These are phyloP conservation scores for Globisporangium irregulare DNA, from an alignment of 352 stramenopile genomes.

Conservation along the genomic window DNA sequence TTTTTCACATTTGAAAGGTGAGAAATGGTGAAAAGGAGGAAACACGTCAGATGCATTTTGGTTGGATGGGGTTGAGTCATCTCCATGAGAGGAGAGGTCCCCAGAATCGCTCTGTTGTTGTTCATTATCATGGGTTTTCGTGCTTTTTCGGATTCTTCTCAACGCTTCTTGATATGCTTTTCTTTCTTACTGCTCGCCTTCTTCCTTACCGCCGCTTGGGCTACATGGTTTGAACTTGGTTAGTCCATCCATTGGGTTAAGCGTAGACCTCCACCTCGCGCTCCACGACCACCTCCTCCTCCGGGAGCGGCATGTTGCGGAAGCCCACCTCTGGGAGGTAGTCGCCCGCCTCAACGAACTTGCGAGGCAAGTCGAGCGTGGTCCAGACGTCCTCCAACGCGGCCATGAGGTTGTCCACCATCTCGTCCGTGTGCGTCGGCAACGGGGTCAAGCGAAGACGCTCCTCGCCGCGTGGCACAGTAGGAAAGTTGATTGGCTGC, in stretches of 20 bases:
- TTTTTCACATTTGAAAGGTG: not conserved
- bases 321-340: conserved; percentile 82
- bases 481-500: conserved; percentile 92
- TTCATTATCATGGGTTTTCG: conserved; percentile 2
- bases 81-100: not conserved
- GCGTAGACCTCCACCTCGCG: conserved; percentile 36
- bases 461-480: conserved; percentile 86
- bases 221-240: not conserved
- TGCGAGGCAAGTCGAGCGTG: conserved; percentile 71
- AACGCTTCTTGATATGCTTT: conserved; percentile 7
- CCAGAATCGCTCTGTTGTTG: conserved; percentile 6
- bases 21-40: not conserved
- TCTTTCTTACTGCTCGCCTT: not conserved
- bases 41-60: not conserved
- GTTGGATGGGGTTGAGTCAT: not conserved
- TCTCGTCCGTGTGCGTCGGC: conserved; percentile 84
- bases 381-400: conserved; percentile 87
- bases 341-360: conserved; percentile 57
- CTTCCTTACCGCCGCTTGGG: not conserved
- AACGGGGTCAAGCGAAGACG: conserved; percentile 85
- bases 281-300: conserved; percentile 42
- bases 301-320: conserved; percentile 55
- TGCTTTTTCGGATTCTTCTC: conserved; percentile 9
- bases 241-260: conserved; percentile 11
- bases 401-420: conserved; percentile 83